These are phyloP conservation scores for Pinus tabuliformis DNA, from an alignment of 75 land plant species.

Conservation along the genomic window DNA sequence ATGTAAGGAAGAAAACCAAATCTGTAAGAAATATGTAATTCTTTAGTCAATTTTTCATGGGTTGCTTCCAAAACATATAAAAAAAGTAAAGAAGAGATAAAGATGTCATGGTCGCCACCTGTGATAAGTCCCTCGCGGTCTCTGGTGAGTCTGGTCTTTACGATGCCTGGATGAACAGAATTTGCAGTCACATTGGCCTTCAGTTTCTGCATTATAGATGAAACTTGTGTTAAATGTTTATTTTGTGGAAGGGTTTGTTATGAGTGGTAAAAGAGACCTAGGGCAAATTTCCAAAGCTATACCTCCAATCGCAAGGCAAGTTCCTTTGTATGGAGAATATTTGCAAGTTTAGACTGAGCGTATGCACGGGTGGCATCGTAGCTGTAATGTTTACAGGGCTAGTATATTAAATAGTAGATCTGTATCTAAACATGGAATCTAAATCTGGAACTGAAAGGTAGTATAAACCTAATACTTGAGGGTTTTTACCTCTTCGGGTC, in stretches of 20 bases:
- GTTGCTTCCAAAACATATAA: no score
- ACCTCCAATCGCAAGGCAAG: slow-evolving; percentile 31
- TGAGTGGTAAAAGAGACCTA: no score
- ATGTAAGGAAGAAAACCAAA: slow-evolving; percentile 53
- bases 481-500: slow-evolving; percentile 36
- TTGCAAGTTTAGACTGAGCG: slow-evolving; percentile 85
- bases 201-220: slow-evolving; percentile 36
- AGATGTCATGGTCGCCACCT: slow-evolving; percentile 22
- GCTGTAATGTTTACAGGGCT: slow-evolving; percentile 3
- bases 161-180: slow-evolving; percentile 85
- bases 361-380: slow-evolving; percentile 66
- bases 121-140: slow-evolving; percentile 59
- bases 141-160: slow-evolving; percentile 69
- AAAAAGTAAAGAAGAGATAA: no score
- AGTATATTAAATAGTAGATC: no score
- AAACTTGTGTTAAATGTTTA: no score
- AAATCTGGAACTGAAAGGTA: no score
- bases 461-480: no score
- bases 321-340: slow-evolving; percentile 75
- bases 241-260: no score
- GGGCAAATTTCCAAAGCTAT: background rate
- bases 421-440: no score
- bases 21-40: slow-evolving; percentile 23
- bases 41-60: no score
- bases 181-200: slow-evolving; percentile 76